These are phyloP conservation scores for Cryptococcus wingfieldii DNA, from an alignment of 1,284 basidiomycete genomes.

Conservation along the genomic window DNA sequence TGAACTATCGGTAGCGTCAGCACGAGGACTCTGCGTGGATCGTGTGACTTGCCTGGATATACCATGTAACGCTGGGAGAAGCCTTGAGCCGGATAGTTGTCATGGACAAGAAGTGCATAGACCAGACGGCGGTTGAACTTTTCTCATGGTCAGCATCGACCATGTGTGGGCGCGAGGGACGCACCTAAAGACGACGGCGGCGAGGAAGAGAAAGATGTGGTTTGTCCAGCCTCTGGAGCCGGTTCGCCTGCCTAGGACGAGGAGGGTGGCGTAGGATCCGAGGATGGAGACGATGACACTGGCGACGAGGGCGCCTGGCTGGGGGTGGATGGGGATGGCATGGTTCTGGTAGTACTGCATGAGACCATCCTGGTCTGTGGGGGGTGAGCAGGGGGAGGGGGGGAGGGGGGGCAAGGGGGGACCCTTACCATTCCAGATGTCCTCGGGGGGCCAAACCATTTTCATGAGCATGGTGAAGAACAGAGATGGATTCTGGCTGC, in stretches of 20 bases:
- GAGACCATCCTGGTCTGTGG: slow-evolving; percentile 36
- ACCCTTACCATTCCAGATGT: slow-evolving; percentile 32
- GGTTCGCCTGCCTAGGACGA: slow-evolving; percentile 51
- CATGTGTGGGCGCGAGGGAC: too few species aligned
- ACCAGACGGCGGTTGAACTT: slow-evolving; percentile 70
- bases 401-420: neutral
- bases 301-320: slow-evolving; percentile 51
- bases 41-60: slow-evolving; percentile 35
- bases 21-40: neutral
- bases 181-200: slow-evolving; percentile 66
- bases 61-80: slow-evolving; percentile 47
- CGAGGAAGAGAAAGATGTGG: slow-evolving; percentile 50
- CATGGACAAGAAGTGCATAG: slow-evolving; percentile 54
- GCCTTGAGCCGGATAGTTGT: slow-evolving; percentile 48
- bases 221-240: slow-evolving; percentile 48
- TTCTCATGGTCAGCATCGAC: too few species aligned
- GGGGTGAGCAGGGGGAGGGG: slow-evolving; percentile 7
- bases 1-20: slow-evolving; percentile 33
- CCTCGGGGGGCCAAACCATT: slow-evolving; percentile 19
- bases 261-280: slow-evolving; percentile 52
- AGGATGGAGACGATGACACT: slow-evolving; percentile 52
- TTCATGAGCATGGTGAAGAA: slow-evolving; percentile 3
- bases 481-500: too few species aligned
- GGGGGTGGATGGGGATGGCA: slow-evolving; percentile 48
- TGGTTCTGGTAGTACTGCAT: slow-evolving; percentile 44